These are phyloP conservation scores for Rhodotorula graminis DNA, from an alignment of 768 basidiomycete genomes.

Conservation along the genomic window DNA sequence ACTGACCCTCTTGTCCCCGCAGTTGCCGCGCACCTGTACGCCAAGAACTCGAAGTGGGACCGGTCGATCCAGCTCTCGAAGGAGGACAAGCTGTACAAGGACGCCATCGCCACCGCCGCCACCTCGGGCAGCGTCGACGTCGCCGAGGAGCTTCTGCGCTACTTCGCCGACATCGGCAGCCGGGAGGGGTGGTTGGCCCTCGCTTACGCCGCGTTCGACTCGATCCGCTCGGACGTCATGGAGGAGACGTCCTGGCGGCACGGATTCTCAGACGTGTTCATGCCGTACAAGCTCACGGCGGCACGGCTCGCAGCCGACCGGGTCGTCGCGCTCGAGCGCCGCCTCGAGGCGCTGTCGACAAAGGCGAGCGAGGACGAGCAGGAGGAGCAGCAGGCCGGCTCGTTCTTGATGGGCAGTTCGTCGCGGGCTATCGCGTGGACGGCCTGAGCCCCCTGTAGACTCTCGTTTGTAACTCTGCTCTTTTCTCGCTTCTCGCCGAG, in stretches of 20 bases:
- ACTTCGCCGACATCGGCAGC: too few species aligned
- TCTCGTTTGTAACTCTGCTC: neutral
- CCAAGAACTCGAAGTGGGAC: constrained; percentile 96
- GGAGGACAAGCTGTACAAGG: constrained; percentile 94
- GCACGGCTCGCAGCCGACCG: constrained; percentile 45
- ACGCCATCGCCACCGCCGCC: constrained; percentile 88
- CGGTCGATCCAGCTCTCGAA: constrained; percentile 84
- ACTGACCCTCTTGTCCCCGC: neutral
- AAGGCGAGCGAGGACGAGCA: constrained; percentile 85
- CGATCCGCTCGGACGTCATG: constrained; percentile 85
- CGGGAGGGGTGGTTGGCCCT: too few species aligned
- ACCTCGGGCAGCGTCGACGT: constrained; percentile 78
- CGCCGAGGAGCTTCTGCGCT: constrained; percentile 87
- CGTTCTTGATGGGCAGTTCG: too few species aligned
- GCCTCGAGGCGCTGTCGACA: constrained; percentile 78
- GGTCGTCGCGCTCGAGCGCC: constrained; percentile 76
- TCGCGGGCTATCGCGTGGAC: too few species aligned
- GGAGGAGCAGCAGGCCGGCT: constrained; percentile 72
- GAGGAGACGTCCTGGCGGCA: constrained; percentile 96
- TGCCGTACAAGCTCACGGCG: constrained; percentile 59
- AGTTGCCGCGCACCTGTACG: constrained; percentile 89
- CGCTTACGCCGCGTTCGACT: constrained; percentile 89
- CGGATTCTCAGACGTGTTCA: constrained; percentile 91
- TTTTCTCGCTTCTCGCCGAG: too few species aligned
- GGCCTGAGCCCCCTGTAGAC: neutral